phyloP scores from a whole-genome alignment of 129 eudicot species.

The Cynara cardunculus region DNA sequence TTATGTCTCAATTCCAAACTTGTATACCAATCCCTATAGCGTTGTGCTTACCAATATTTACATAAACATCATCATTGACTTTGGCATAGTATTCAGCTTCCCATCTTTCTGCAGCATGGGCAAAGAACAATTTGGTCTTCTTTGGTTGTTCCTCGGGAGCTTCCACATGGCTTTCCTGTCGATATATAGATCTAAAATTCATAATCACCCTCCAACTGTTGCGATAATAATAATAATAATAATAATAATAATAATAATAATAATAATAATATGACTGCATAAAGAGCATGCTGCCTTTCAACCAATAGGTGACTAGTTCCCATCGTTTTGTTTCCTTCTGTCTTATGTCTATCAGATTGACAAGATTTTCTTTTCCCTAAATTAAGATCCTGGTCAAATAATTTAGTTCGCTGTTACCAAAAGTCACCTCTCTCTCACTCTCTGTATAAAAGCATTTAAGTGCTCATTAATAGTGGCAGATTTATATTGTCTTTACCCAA shows the following conservation, averaged over 20 bases:
- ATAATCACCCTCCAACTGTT: conserved; percentile 5
- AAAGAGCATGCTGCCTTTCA: conserved; percentile 5
- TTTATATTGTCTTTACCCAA: background rate
- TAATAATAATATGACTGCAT: background rate
- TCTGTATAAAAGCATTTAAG: no score
- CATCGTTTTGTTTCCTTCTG: background rate
- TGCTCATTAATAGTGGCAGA: background rate
- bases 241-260: background rate
- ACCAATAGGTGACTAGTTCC: background rate
- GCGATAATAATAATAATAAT: background rate
- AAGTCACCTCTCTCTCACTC: no score
- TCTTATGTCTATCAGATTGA: background rate
- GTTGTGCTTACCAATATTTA: conserved; percentile 65
- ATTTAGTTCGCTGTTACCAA: background rate
- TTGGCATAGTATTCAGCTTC: conserved; percentile 89
- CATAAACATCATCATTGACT: conserved; percentile 82
- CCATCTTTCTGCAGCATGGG: conserved; percentile 87
- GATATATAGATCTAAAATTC: background rate
- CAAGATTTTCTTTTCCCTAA: no score
- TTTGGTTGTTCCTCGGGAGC: conserved; percentile 73
- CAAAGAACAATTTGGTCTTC: conserved; percentile 78
- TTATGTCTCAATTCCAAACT: background rate
- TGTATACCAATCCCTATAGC: background rate
- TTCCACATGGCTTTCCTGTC: conserved; percentile 92
- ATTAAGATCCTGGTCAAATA: background rate